Percentiles rank a stretch among this genome's conserved stretches.
Conservation (phyloP, 768 basidiomycete species). For the Mycena galopus region DNA sequence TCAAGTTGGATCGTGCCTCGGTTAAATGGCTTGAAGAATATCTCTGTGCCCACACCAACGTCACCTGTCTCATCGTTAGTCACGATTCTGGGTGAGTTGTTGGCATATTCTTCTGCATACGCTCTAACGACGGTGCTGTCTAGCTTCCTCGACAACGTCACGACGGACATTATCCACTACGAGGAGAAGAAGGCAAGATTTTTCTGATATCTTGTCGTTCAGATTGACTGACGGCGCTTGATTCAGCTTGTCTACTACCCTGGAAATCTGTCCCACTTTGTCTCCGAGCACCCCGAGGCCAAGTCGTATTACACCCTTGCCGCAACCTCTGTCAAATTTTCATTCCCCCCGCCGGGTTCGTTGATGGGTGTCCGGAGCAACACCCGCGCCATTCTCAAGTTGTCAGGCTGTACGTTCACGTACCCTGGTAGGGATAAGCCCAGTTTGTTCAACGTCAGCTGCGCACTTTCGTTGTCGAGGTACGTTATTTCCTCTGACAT, state of each 20-base stretch:
- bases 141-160: constrained; percentile 94
- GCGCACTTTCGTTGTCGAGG: constrained; percentile 94
- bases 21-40: constrained; percentile 95
- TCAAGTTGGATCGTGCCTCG: constrained; percentile 82
- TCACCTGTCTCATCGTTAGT: constrained; percentile 94
- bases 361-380: constrained; percentile 97
- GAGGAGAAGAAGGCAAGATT: constrained; percentile 85
- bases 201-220: constrained; percentile 27
- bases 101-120: constrained; percentile 5
- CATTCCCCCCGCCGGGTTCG: constrained; percentile 95
- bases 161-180: constrained; percentile 98
- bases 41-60: constrained; percentile 81
- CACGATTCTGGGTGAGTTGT: constrained; percentile 92
- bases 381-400: constrained; percentile 95
- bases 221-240: constrained; percentile 30
- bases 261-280: constrained; percentile 93
- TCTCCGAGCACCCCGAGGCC: constrained; percentile 91
- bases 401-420: constrained; percentile 91
- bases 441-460: constrained; percentile 89
- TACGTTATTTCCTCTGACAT: constrained; percentile 48
- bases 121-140: constrained; percentile 9
- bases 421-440: constrained; percentile 89
- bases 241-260: constrained; percentile 90
- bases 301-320: constrained; percentile 97
- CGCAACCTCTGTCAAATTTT: constrained; percentile 93